Percentiles rank a stretch among this genome's conserved stretches.
Evolutionary conservation across 2,329 filamentous ascomycete species (phyloP).

Genomic region (Trichoderma citrinoviride): DNA sequence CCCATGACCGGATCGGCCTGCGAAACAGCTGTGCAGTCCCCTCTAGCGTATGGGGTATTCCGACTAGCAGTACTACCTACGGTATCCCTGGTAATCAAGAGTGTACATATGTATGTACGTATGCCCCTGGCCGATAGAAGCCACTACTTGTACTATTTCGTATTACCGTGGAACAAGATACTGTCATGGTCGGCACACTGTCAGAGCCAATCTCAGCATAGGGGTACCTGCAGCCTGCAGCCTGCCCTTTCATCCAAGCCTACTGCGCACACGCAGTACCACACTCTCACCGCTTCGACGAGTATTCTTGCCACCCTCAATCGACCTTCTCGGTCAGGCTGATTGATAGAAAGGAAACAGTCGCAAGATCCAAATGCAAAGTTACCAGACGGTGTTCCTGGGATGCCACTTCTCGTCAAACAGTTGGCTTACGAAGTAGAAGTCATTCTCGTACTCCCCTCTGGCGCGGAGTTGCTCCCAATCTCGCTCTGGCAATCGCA

Average conservation of each 20-base stretch:
- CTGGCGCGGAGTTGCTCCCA: constrained; percentile 48
- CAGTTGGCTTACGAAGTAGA: constrained; percentile 59
- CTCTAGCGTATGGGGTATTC: no score
- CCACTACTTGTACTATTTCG: neutral
- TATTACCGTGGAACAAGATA: neutral
- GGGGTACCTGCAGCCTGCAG: constrained; percentile 18
- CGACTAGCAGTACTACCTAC: neutral
- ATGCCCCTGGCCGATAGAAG: neutral
- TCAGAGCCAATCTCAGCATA: neutral
- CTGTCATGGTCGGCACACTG: neutral
- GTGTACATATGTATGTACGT: neutral
- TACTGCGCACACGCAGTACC: neutral
- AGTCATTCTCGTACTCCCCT: constrained; percentile 53
- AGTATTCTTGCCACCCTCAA: neutral
- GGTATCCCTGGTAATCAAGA: neutral
- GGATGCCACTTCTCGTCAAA: constrained; percentile 55
- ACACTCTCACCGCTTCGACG: constrained; percentile 14
- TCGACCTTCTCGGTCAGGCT: no score
- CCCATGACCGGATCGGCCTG: neutral
- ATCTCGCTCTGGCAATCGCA: constrained; percentile 30
- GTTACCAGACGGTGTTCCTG: constrained; percentile 31
- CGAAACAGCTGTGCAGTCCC: neutral
- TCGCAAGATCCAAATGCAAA: neutral
- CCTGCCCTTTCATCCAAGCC: neutral
- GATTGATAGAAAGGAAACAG: neutral